Conservation (phyloP, 2,329 filamentous ascomycete species). For the Arthrobotrys sinensis region DNA sequence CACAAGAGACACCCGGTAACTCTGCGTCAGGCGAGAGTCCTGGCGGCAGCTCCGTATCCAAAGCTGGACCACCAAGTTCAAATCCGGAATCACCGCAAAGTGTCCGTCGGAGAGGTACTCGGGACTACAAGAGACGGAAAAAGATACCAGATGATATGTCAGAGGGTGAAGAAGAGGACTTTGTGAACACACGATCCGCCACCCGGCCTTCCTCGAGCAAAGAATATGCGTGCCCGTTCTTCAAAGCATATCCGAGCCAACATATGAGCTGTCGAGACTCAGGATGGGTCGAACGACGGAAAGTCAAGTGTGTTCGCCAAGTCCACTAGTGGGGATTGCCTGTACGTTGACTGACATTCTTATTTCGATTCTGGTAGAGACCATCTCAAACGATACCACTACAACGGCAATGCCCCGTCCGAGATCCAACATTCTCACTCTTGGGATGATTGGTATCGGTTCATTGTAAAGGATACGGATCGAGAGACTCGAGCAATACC, state of each 20-base stretch:
- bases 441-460: slow-evolving; percentile 59
- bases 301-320: slow-evolving; percentile 54
- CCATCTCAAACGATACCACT: slow-evolving; percentile 55
- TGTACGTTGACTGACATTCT: slow-evolving; percentile 13
- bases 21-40: slow-evolving; percentile 17
- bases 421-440: slow-evolving; percentile 55
- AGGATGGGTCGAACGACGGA: slow-evolving; percentile 51
- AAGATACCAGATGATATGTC: slow-evolving; percentile 45
- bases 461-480: slow-evolving; percentile 53
- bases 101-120: slow-evolving; percentile 14
- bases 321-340: slow-evolving; percentile 10
- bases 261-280: slow-evolving; percentile 52
- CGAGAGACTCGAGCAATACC: slow-evolving; percentile 41
- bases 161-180: slow-evolving; percentile 39
- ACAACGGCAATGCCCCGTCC: slow-evolving; percentile 40
- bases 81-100: slow-evolving; percentile 18
- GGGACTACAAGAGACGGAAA: slow-evolving; percentile 50
- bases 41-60: slow-evolving; percentile 11
- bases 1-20: slow-evolving; percentile 12
- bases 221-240: slow-evolving; percentile 56
- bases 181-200: slow-evolving; percentile 23
- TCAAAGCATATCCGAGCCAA: slow-evolving; percentile 51
- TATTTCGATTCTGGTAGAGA: slow-evolving; percentile 30
- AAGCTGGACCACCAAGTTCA: neutral
- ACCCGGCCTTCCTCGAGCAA: slow-evolving; percentile 28